Evolutionary conservation across 2,329 filamentous ascomycete species (phyloP), one percentile per base, ranked within the genome.

Genomic region (Aureobasidium uvarum): DNA sequence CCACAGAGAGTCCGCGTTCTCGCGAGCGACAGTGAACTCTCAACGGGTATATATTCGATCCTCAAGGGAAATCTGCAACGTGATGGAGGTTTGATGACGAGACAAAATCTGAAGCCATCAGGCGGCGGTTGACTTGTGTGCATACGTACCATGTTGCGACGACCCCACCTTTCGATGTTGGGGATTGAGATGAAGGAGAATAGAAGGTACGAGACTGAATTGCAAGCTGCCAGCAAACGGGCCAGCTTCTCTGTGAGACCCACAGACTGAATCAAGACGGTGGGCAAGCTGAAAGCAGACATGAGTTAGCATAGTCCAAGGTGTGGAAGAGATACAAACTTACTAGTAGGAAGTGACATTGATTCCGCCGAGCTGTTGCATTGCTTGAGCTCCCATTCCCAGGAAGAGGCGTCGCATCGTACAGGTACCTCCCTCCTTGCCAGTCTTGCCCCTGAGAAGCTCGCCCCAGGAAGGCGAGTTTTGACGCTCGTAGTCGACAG

Each of bases 191-290:
- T 78, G 20, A 78, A 72, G 0, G 79, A 78, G 71, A 81, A 82
- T 28, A 83, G 70, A 0, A 83, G 75, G 68, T 83, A 83, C 14
- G 76, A 78, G 20, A 82, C 78, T 1, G 77, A 78, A 68, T 83
- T 87, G 66, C 83, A 81, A 2, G 82, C 85, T 1, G 85, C 81
- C n/a, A 88, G 77, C 0, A 88, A 74, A 10, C 85, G 78, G 3
- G 83, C 81, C 70, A 82, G 78, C 48, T 77, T 77, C 65, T 85
- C 78, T 33, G 74, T 74, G 25, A 86, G 78, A 0, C 84, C 84
- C 8, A 88, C 83, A 7, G 79, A 84, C 56, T 83, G 72, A 63
- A 84, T 86, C 8, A 88, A 79, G 0, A 89, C 84, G 43, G 85
- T 85, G 0, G 85, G 85, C 0, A 87, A 74, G 65, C 50, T 52